Conservation (phyloP, 2,329 filamentous ascomycete genomes). For the Penicillium sp. region DNA sequence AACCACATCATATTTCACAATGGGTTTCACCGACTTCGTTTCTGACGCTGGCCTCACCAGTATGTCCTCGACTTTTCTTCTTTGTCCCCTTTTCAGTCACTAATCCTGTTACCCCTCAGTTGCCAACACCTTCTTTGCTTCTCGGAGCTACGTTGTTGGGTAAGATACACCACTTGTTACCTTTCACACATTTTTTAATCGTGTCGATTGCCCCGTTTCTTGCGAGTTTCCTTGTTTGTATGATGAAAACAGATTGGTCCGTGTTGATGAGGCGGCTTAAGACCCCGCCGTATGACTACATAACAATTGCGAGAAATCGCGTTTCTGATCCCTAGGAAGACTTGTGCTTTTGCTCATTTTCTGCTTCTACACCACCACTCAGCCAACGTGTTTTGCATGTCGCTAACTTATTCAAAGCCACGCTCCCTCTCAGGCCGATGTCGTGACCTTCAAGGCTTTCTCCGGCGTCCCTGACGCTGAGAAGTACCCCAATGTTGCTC, state of each 20-base stretch:
- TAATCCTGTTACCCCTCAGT: slow-evolving; percentile 45
- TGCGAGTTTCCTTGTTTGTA: slow-evolving; percentile 40
- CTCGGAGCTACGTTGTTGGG: slow-evolving; percentile 82
- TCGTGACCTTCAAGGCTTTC: slow-evolving; percentile 91
- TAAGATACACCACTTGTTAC: slow-evolving; percentile 55
- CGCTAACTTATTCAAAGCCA: slow-evolving; percentile 51
- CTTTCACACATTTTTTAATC: slow-evolving; percentile 30
- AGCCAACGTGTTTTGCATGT: slow-evolving; percentile 11
- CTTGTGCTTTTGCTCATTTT: slow-evolving; percentile 17
- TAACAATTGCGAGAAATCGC: slow-evolving; percentile 73
- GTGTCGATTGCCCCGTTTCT: slow-evolving; percentile 18
- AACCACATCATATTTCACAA: slow-evolving; percentile 44
- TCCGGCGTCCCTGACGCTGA: slow-evolving; percentile 73
- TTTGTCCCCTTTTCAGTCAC: slow-evolving; percentile 29
- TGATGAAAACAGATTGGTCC: slow-evolving; percentile 92
- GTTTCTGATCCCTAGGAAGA: slow-evolving; percentile 66
- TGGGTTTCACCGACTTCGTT: slow-evolving; percentile 71
- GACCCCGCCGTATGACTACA: slow-evolving; percentile 83
- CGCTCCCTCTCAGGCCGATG: slow-evolving; percentile 89
- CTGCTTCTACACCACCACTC: slow-evolving; percentile 16
- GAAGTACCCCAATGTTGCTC: slow-evolving; percentile 92
- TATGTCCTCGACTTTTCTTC: slow-evolving; percentile 47
- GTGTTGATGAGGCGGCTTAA: slow-evolving; percentile 96
- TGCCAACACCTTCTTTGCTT: slow-evolving; percentile 54
- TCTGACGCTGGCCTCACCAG: slow-evolving; percentile 66